A percentile compares a stretch with the other conserved stretches of the same genome.
Conservation (phyloP, 441 rosid species). For the Euphorbia schlechtendalii region DNA sequence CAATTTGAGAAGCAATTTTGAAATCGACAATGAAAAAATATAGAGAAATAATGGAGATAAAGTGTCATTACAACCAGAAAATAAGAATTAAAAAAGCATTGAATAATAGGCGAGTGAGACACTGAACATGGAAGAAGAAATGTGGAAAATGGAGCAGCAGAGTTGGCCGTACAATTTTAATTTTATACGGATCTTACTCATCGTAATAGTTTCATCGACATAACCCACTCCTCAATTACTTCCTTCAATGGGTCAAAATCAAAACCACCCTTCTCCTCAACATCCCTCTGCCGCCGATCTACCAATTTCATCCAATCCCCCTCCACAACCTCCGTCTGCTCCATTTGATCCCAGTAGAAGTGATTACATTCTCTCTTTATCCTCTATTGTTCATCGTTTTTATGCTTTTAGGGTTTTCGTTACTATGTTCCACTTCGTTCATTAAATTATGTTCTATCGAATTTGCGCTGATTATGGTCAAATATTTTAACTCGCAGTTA, state of each 20-base stretch:
- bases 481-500: too few species aligned
- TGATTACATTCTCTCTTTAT: slow-evolving; percentile 25
- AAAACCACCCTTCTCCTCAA: background rate
- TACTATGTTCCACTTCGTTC: background rate
- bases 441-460: too few species aligned
- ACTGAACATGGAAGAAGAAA: background rate
- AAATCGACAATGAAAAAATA: too few species aligned
- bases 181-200: background rate
- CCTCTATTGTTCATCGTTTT: background rate
- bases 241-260: background rate
- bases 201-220: too few species aligned
- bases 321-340: slow-evolving; percentile 25
- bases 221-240: too few species aligned
- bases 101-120: too few species aligned
- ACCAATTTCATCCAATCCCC: slow-evolving; percentile 13
- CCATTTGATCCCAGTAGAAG: slow-evolving; percentile 79
- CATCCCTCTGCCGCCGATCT: background rate
- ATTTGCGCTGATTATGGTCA: too few species aligned
- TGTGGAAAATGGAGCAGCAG: background rate
- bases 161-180: background rate
- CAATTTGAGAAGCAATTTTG: too few species aligned
- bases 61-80: too few species aligned
- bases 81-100: too few species aligned
- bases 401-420: background rate
- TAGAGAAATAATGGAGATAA: too few species aligned